phyloP scores from a whole-genome alignment of 306 rosid genomes.

The Ochetophila trinervis region DNA sequence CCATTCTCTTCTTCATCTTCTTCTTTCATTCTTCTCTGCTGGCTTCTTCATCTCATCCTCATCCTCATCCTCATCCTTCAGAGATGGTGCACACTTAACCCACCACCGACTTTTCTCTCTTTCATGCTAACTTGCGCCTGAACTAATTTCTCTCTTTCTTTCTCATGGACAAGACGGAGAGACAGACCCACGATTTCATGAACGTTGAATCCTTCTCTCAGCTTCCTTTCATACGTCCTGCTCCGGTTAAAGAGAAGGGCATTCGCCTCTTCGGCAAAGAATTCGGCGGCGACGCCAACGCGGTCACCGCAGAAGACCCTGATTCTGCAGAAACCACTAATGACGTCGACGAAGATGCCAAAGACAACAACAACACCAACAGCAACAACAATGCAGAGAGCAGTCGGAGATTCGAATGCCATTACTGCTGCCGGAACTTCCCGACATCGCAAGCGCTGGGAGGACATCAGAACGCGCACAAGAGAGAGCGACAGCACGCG shows the following conservation, averaged over 20 bases:
- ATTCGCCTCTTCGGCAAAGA: conserved; percentile 85
- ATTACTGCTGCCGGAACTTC: conserved; percentile 89
- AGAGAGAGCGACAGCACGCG: conserved; percentile 89
- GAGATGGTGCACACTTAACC: background rate
- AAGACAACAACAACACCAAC: no score
- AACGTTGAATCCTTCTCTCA: conserved; percentile 93
- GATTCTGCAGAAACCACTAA: conserved; percentile 29
- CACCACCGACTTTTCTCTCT: background rate
- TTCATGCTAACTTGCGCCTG: background rate
- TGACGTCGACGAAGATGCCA: conserved; percentile 16
- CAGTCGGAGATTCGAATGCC: conserved; percentile 86
- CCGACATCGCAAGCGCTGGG: conserved; percentile 95
- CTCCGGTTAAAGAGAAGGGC: conserved; percentile 52
- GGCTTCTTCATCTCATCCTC: no score
- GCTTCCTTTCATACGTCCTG: conserved; percentile 90
- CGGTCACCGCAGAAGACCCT: no score
- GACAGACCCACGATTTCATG: conserved; percentile 90
- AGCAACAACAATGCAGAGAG: conserved; percentile 14
- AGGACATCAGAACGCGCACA: conserved; percentile 95
- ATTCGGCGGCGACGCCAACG: conserved; percentile 40
- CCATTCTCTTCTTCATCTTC: background rate
- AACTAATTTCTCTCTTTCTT: no score
- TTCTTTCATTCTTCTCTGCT: background rate
- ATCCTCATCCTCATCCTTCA: conserved; percentile 7
- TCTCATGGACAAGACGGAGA: conserved; percentile 71